Evolutionary conservation across 768 basidiomycete genomes (phyloP), one percentile per base, ranked within the genome.

Genomic region (Mycena latifolia): DNA sequence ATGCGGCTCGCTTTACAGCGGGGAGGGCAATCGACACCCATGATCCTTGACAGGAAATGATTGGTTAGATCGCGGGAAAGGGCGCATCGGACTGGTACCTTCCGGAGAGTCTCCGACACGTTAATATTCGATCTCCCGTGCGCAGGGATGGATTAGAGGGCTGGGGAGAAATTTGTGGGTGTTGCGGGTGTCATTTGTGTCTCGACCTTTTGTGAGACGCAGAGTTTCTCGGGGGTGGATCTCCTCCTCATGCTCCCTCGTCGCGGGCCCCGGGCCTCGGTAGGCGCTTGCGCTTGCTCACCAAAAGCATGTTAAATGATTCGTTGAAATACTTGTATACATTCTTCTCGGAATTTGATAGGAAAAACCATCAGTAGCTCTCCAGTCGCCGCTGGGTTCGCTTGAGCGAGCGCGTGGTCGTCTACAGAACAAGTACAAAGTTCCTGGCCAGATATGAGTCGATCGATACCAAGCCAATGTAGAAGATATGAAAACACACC

Each of bases 11-110:
- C 45, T 46, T 45, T 33, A 33, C 55, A 43, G 55, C 55, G 55
- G 43, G 46, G 55, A 56, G 43, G 43, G 24, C n/a, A 43, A 22
- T 56, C 55, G 55, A 56, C 55, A 56, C 55, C 43, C 43, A 56
- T 56, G 55, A 56, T 56, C 55, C 55, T 56, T 45, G 12, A 8
- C 54, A 20, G 56, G 56, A 57, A 43, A 47, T 57, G 45, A 57
- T 47, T 57, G 45, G 56, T 10, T 57, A 57, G 56, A 57, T 33
- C 45, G 43, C 56, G 45, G 45, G 41, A 3, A 3, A 43, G 41
- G 41, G 41, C 41, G 41, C 41, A n/a, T n/a, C n/a, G n/a, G n/a
- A n/a, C n/a, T n/a, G n/a, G n/a, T n/a, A n/a, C n/a, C n/a, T n/a
- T n/a, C 41, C 41, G 41, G 41, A 43, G 41, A 47, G 46, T 27